These are phyloP conservation scores for Malus sylvestris DNA, from an alignment of 306 rosid species.

Conservation along the genomic window DNA sequence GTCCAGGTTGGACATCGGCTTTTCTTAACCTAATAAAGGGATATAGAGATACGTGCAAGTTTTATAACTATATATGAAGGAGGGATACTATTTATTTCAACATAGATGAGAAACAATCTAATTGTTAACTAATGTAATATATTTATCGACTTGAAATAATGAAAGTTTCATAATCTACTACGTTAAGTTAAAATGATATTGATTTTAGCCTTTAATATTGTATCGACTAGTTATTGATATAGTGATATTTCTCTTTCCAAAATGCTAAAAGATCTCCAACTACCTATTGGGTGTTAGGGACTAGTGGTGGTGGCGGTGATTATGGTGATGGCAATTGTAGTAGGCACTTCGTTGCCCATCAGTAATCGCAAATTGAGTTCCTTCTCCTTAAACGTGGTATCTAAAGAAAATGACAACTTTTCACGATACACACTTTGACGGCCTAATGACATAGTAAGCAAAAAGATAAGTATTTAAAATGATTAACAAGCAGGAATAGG, in stretches of 20 bases:
- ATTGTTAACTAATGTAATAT: background rate
- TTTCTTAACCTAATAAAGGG: constrained; percentile 5
- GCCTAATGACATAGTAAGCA: background rate
- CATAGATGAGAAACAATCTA: background rate
- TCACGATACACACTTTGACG: no score
- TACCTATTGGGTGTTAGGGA: no score
- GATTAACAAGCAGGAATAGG: background rate
- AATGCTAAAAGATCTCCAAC: no score
- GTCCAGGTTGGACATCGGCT: background rate
- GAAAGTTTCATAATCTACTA: background rate
- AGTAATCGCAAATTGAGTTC: no score
- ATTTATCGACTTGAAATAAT: background rate
- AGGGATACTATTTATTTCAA: background rate
- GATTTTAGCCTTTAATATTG: background rate
- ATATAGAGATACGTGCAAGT: constrained; percentile 3
- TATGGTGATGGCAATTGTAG: no score
- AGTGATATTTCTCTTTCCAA: no score
- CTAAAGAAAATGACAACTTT: background rate
- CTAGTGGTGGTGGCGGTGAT: no score
- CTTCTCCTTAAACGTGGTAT: no score
- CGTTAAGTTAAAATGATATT: background rate
- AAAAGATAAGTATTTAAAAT: no score
- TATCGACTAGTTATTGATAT: no score
- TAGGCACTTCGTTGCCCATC: no score
- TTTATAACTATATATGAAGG: background rate